These are phyloP conservation scores for Nicotiana knightiana DNA, from an alignment of 257 asterid species.

Conservation along the genomic window DNA sequence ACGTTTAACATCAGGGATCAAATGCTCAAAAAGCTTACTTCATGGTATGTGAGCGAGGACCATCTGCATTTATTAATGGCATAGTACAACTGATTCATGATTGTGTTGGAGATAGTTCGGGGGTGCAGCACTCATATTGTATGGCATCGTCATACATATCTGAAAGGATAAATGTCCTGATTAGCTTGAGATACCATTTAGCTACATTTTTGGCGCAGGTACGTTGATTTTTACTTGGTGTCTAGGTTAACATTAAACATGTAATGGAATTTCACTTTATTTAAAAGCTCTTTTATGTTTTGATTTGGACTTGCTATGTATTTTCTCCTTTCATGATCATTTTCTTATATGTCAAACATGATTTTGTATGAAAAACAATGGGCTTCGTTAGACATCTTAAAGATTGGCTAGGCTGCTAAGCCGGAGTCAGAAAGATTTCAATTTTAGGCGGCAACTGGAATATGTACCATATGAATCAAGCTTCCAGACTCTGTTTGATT, in stretches of 20 bases:
- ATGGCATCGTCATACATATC: slow-evolving; percentile 75
- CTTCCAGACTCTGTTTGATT: neutral
- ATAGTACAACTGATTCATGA: slow-evolving; percentile 52
- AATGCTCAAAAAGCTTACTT: slow-evolving; percentile 70
- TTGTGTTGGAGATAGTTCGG: slow-evolving; percentile 55
- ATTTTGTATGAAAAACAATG: neutral
- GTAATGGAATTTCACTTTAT: neutral
- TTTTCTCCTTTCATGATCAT: neutral
- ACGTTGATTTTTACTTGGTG: neutral
- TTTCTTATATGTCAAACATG: neutral
- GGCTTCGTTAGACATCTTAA: neutral
- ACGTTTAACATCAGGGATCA: slow-evolving; percentile 44
- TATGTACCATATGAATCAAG: neutral
- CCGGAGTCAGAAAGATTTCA: neutral
- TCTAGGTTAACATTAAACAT: neutral
- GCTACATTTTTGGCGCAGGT: slow-evolving; percentile 48
- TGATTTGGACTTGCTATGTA: neutral
- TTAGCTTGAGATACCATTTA: slow-evolving; percentile 59
- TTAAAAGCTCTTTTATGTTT: neutral
- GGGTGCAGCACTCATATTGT: slow-evolving; percentile 43
- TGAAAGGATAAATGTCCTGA: slow-evolving; percentile 68
- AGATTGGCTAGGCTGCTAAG: neutral
- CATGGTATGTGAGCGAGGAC: slow-evolving; percentile 88
- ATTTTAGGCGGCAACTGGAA: neutral
- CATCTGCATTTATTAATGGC: slow-evolving; percentile 69